Conservation (phyloP, 176 grass and related monocot species). For the Pontederia paniculata region DNA sequence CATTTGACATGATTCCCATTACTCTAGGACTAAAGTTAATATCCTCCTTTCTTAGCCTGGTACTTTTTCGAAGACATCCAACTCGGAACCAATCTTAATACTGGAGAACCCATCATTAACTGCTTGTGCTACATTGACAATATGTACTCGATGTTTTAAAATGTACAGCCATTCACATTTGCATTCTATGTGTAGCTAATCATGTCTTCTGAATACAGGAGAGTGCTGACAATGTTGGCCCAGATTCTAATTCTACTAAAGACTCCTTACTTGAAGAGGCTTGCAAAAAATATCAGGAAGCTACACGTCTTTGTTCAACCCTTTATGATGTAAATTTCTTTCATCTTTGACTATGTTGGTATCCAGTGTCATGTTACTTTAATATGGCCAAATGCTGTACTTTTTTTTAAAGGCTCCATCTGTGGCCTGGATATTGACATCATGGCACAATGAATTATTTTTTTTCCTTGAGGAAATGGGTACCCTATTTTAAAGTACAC, state of each 20-base stretch:
- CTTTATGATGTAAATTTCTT: conserved; percentile 87
- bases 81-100: too few relatives aligned
- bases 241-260: conserved; percentile 76
- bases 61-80: too few relatives aligned
- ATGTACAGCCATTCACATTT: neutral
- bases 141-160: neutral
- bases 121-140: too few relatives aligned
- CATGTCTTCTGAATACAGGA: conserved; percentile 47
- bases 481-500: too few relatives aligned
- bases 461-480: too few relatives aligned
- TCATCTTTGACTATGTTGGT: neutral
- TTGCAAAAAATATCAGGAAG: conserved; percentile 97
- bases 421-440: too few relatives aligned
- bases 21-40: too few relatives aligned
- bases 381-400: neutral
- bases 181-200: neutral
- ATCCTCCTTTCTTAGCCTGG: too few relatives aligned
- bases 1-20: too few relatives aligned
- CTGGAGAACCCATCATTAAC: too few relatives aligned
- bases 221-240: conserved; percentile 91
- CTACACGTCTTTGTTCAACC: conserved; percentile 67
- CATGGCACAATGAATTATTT: too few relatives aligned
- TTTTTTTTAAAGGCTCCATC: too few relatives aligned
- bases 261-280: conserved; percentile 94
- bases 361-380: neutral